phyloP scores from a whole-genome alignment of 306 rosid genomes.

The Citrullus mucosospermus region DNA sequence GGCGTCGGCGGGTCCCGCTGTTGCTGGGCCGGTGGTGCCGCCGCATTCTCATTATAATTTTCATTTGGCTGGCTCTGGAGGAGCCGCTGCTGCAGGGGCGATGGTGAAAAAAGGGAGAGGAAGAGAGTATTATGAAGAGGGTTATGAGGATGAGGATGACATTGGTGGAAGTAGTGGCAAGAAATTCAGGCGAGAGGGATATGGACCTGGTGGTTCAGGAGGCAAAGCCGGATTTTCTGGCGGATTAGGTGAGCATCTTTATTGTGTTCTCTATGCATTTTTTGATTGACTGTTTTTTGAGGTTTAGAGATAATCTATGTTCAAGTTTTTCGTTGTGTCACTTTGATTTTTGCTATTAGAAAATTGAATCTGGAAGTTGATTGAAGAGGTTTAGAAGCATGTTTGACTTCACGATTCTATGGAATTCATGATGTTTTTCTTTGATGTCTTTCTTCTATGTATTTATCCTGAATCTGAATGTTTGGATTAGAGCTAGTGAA shows the following conservation, averaged over 20 bases:
- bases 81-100: slow-evolving; percentile 20
- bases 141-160: slow-evolving; percentile 63
- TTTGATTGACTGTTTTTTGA: not conserved
- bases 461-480: not conserved
- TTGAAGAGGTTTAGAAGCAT: not conserved
- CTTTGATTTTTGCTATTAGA: not conserved
- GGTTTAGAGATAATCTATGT: not conserved
- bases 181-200: slow-evolving; percentile 69
- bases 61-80: slow-evolving; percentile 25
- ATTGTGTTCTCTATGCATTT: not conserved
- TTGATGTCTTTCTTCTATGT: not conserved
- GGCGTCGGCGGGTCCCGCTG: slow-evolving; percentile 8
- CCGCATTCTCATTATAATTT: slow-evolving; percentile 33
- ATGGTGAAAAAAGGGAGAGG: slow-evolving; percentile 56
- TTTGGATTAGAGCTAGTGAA: not conserved
- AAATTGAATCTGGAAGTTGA: not conserved
- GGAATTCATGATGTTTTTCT: not conserved
- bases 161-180: slow-evolving; percentile 52
- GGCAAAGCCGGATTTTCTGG: slow-evolving; percentile 47
- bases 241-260: slow-evolving; percentile 42
- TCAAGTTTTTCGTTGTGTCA: not conserved
- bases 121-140: slow-evolving; percentile 65
- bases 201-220: slow-evolving; percentile 45
- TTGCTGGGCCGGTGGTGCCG: slow-evolving; percentile 15
- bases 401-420: not conserved